Conservation (phyloP, 805 yeast genomes). For the Ogataea haglerorum region DNA sequence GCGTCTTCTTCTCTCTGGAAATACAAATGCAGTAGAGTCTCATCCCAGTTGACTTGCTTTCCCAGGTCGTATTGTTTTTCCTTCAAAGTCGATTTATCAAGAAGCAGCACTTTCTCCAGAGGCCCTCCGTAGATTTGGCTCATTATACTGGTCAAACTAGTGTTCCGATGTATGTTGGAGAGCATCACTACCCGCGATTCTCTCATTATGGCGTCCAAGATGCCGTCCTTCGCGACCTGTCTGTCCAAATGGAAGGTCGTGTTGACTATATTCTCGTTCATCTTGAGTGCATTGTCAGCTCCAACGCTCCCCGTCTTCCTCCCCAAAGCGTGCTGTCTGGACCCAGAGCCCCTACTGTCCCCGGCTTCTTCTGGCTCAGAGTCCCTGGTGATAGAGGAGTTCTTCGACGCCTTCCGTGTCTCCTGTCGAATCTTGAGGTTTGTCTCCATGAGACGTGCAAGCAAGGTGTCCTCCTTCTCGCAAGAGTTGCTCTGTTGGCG, state of each 20-base stretch:
- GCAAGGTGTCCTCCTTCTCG: conserved; percentile 18
- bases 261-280: conserved; percentile 22
- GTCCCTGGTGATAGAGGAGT: conserved; percentile 9
- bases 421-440: conserved; percentile 12
- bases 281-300: conserved; percentile 14
- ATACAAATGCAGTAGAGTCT: conserved; percentile 40
- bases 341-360: conserved; percentile 12
- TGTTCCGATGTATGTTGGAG: conserved; percentile 26
- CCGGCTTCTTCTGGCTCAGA: conserved; percentile 9
- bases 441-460: conserved; percentile 20
- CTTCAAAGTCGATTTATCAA: conserved; percentile 18
- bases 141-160: conserved; percentile 49
- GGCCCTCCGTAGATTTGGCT: conserved; percentile 69
- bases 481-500: conserved; percentile 9
- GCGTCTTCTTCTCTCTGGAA: conserved; percentile 58
- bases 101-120: conserved; percentile 45
- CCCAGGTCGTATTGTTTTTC: conserved; percentile 11
- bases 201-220: conserved; percentile 7
- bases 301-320: conserved; percentile 7
- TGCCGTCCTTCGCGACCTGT: conserved; percentile 8
- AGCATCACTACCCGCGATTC: conserved; percentile 22
- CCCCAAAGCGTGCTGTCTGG: conserved; percentile 1
- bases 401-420: conserved; percentile 4
- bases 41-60: conserved; percentile 25
- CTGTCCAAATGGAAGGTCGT: conserved; percentile 5